Evolutionary conservation across 768 basidiomycete genomes (phyloP), one percentile per base, ranked within the genome.

Genomic region (Rhodotorula sphaerocarpa): DNA sequence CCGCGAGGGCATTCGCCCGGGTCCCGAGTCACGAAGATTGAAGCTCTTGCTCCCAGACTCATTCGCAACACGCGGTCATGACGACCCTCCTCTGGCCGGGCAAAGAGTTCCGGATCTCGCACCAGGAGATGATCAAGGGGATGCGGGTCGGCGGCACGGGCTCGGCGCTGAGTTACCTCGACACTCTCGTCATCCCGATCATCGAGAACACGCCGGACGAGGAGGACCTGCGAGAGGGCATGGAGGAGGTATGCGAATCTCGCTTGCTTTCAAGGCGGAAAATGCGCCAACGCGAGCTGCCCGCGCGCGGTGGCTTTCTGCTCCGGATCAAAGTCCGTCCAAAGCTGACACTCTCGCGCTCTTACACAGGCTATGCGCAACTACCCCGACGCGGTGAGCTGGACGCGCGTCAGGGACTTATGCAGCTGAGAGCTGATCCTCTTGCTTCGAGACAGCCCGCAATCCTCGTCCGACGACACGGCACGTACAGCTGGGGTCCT

Each of bases 51-150:
- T 20, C 20, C 15, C 54, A 65, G 63, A 91, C 89, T 0, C 90
- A 91, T 73, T 88, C 86, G 0, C 89, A 91, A 73, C 83, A 90
- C 74, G 89, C 84, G 43, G 90, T 92, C 45, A 87, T 91, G 83
- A 85, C 85, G 2, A 90, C 89, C 0, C 75, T 92, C 41, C 78
- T 90, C 21, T 89, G 84, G 82, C 78, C 81, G 7, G 85, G 83
- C 0, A 77, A 81, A 30, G 78, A 82, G 25, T 91, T 91, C 70
- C 80, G 79, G 61, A 87, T 91, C 67, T 88, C 86, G 15, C 89
- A 91, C 74, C 88, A 88, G 74, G 89, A 91, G 83, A 91, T 91
- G 90, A 92, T 91, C 74, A 92, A 92, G 74, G 90, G 89, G 28
- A 82, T 92, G 47, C 81, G 88, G 15, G 73, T 83, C 21, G 86